Conservation (phyloP, 2,329 filamentous ascomycete species). For the Helotiales sp. region DNA sequence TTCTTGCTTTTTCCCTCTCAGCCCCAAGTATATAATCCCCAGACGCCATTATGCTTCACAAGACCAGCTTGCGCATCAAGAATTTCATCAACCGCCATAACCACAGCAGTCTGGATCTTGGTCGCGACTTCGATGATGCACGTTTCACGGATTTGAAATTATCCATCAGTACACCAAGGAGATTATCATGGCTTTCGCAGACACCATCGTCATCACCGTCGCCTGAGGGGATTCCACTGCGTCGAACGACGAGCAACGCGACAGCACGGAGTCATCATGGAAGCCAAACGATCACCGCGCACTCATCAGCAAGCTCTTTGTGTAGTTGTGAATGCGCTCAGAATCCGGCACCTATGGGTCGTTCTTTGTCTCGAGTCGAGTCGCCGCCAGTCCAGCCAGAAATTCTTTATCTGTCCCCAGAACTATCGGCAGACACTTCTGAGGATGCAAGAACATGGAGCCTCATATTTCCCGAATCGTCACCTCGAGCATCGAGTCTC, state of each 20-base stretch:
- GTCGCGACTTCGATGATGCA: slow-evolving; percentile 3
- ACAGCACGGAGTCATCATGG: slow-evolving; percentile 13
- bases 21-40: not conserved
- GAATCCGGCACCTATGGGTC: slow-evolving; percentile 19
- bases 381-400: slow-evolving; percentile 21
- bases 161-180: slow-evolving; percentile 10
- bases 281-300: slow-evolving; percentile 40
- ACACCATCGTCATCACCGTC: slow-evolving; percentile 12
- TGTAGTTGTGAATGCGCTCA: slow-evolving; percentile 43
- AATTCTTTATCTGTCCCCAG: slow-evolving; percentile 32
- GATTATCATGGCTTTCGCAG: slow-evolving; percentile 24
- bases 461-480: slow-evolving; percentile 23
- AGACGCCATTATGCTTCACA: slow-evolving; percentile 25
- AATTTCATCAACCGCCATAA: slow-evolving; percentile 23
- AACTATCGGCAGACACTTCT: slow-evolving; percentile 18
- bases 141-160: slow-evolving; percentile 6
- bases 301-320: slow-evolving; percentile 48
- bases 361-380: slow-evolving; percentile 29
- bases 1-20: not conserved
- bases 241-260: slow-evolving; percentile 14
- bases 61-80: slow-evolving; percentile 26
- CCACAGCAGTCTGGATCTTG: slow-evolving; percentile 7
- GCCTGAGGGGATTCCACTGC: slow-evolving; percentile 7
- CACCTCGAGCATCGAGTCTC: slow-evolving; percentile 8
- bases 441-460: slow-evolving; percentile 28